phyloP scores from a whole-genome alignment of 1,284 basidiomycete genomes.

The Golubevia pallescens region DNA sequence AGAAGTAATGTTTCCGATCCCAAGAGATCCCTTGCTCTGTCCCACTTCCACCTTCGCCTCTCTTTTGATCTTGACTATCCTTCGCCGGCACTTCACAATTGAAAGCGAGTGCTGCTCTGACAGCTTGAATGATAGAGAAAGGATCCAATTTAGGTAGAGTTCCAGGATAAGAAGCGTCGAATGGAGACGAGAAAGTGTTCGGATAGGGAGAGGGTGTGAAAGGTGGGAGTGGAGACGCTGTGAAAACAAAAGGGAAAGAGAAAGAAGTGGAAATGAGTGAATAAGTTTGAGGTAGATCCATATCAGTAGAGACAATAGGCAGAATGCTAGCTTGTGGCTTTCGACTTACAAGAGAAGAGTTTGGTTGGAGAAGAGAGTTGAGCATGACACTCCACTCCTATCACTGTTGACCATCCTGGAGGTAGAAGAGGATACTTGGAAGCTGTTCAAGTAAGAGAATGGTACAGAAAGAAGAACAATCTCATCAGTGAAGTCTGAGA shows the following conservation, averaged over 20 bases:
- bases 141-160: conserved; percentile 26
- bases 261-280: not conserved
- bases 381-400: conserved; percentile 60
- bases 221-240: not conserved
- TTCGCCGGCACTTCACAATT: too few species aligned
- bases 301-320: conserved; percentile 9
- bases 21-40: too few species aligned
- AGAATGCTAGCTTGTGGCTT: not conserved
- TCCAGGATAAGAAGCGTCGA: conserved; percentile 55
- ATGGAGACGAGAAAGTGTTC: conserved; percentile 46
- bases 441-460: too few species aligned
- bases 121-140: too few species aligned
- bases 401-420: conserved; percentile 52
- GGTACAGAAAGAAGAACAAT: too few species aligned
- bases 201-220: conserved; percentile 11
- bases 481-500: too few species aligned
- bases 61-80: too few species aligned
- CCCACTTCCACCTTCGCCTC: too few species aligned
- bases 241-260: conserved; percentile 17
- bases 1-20: conserved; percentile 99
- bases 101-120: too few species aligned
- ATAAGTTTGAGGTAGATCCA: not conserved
- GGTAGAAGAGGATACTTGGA: conserved; percentile 23
- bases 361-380: conserved; percentile 48
- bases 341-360: conserved; percentile 39